Base-by-base conservation (phyloP, 164 flowering plant genomes). In the Aristolochia fimbriata region DNA sequence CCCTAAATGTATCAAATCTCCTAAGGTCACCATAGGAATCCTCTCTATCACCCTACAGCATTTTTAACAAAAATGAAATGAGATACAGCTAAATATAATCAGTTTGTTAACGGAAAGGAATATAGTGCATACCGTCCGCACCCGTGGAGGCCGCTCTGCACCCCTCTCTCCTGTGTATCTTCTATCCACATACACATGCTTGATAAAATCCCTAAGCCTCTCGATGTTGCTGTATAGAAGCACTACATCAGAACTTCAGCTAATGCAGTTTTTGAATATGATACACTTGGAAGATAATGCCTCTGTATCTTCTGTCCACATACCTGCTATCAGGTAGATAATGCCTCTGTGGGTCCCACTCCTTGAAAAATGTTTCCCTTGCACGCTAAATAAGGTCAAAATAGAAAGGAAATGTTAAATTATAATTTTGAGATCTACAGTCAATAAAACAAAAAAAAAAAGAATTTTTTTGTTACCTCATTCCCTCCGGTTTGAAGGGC, bases 401-500 rank as follows among this genome's bases (percentile, higher is more conserved):
- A 51, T 52, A 4, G 9, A 15, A 52, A 15, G 0, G 0, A 10
- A 23, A 13, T 17, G 2, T 63, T 55, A 10, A 30, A 56, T 19
- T 27, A 52, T 16, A 55, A 41, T 15, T 55, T 27, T 1, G 16
- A 25, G 41, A 25, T 4, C 21, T 24, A 43, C 24, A 31, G 19
- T 22, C 21, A 43, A 46, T 1, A 41, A 23, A 58, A 6, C 31
- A 19, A 12, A 15, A 23, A 50, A n/a, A 14, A 37, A 13, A 41
- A 61, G 22, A 52, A 6, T 1, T 55, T 15, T 19, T 4, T 14
- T n/a, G 43, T 19, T 79, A 93, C 99, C 92, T 83, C 86, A 76
- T 93, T 93, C 41, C 99, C 99, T 22, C 97, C 99, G 68, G 71
- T 81, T 80, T 88, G 94, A 67, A 93, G 97, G 55, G 95, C 76